Conservation (phyloP, 805 yeast genomes). For the Barnettozyma wickerhamii region DNA sequence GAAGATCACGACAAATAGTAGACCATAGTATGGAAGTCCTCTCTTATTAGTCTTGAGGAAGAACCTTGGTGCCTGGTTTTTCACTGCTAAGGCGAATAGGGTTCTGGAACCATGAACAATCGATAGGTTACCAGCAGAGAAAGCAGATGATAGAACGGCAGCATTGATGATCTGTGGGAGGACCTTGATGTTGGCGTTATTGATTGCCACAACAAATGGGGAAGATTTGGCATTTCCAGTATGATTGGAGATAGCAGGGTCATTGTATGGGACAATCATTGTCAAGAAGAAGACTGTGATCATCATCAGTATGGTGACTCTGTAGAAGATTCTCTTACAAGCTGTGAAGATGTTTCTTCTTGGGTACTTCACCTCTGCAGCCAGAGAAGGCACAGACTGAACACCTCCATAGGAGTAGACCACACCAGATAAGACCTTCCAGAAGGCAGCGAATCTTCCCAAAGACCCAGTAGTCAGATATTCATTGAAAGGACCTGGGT, state of each 20-base stretch:
- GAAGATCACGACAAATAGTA: slow-evolving; percentile 24
- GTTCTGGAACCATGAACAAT: slow-evolving; percentile 29
- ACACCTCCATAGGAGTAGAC: slow-evolving; percentile 35
- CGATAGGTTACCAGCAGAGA: slow-evolving; percentile 32
- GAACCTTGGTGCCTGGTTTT: slow-evolving; percentile 33
- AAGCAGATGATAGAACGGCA: slow-evolving; percentile 35
- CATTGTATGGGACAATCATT: slow-evolving; percentile 29
- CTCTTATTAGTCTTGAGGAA: slow-evolving; percentile 29
- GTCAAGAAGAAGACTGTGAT: slow-evolving; percentile 29
- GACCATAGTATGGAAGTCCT: slow-evolving; percentile 32
- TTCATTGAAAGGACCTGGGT: slow-evolving; percentile 13
- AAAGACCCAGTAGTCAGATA: slow-evolving; percentile 16
- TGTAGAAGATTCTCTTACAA: slow-evolving; percentile 28
- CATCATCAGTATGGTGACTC: slow-evolving; percentile 28
- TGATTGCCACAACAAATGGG: slow-evolving; percentile 38
- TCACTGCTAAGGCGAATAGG: slow-evolving; percentile 33
- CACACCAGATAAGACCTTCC: slow-evolving; percentile 34
- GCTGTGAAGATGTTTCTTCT: slow-evolving; percentile 31
- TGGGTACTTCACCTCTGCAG: slow-evolving; percentile 34
- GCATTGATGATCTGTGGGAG: slow-evolving; percentile 35
- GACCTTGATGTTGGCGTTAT: slow-evolving; percentile 40
- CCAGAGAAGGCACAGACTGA: slow-evolving; percentile 45
- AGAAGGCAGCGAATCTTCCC: slow-evolving; percentile 28
- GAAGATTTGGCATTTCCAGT: slow-evolving; percentile 31
- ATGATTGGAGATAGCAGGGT: slow-evolving; percentile 25